Evolutionary conservation across 2,329 filamentous ascomycete genomes (phyloP), one percentile per base, ranked within the genome.

Genomic region (Phoma sp.): DNA sequence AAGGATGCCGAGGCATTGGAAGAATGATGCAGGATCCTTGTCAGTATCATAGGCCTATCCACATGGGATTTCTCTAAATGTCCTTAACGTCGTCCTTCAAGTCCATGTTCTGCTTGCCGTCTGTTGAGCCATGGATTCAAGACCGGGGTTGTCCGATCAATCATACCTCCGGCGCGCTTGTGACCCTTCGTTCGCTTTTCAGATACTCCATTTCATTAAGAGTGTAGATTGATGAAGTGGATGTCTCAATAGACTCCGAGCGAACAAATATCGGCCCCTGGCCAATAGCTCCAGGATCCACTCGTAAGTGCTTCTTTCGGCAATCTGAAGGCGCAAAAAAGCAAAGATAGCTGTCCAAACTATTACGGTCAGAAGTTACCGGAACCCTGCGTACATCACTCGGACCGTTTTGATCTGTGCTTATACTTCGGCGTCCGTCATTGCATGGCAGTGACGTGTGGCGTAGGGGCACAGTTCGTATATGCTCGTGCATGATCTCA

Each of bases 301-400:
- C 1, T 21, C 17, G 18, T 18, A 17, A 46, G n/a, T 34, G 12
- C 18, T 46, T 30, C 28, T 42, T 49, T 45, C 12, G 39, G 17
- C 7, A 30, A 40, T 39, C 29, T 34, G 14, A 20, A 7, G 29
- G 38, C 20, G 34, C 45, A 15, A 32, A 54, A 54, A 54, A 54
- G 40, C 34, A 54, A 48, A 30, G 17, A 20, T 30, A 36, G 25
- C 25, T 30, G 39, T 20, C 51, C 51, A 28, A 25, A 4, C 25
- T 47, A 30, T 25, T 14, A 23, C 36, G 15, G 23, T 7, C 29
- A 29, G 42, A 29, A 37, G 18, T 23, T 21, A 17, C 33, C 6
- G 12, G 23, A 42, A 40, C 45, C 51, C 40, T 54, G 43, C 33
- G 45, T 29, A 38, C 36, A 54, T 54, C 51, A 28, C 34, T 36